Evolutionary conservation across 2,329 filamentous ascomycete species (phyloP).

Genomic region (Botrytis aclada): DNA sequence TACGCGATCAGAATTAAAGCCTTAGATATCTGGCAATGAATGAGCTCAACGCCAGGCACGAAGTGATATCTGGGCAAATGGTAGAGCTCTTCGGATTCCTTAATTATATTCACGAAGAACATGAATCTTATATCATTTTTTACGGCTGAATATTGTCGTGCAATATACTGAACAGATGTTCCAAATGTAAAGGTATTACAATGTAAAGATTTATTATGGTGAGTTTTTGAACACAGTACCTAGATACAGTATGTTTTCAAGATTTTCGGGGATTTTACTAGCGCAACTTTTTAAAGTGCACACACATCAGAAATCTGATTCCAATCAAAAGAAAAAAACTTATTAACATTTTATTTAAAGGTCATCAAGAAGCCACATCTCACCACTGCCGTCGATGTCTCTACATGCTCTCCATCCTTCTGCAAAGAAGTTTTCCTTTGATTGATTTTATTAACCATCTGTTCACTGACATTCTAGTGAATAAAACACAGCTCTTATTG

Average conservation of each 20-base stretch:
- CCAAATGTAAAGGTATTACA: neutral
- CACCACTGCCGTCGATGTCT: constrained; percentile 14
- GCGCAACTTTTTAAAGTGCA: neutral
- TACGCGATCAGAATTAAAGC: constrained; percentile 25
- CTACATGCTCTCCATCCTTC: constrained; percentile 28
- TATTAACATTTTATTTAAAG: neutral
- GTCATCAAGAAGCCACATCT: constrained; percentile 22
- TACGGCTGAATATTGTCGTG: neutral
- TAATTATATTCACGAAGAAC: neutral
- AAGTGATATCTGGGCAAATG: neutral
- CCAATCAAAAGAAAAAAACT: neutral
- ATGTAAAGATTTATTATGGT: neutral
- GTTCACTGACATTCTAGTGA: constrained; percentile 2
- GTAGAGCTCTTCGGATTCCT: neutral
- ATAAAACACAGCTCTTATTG: neutral
- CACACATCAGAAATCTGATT: constrained; percentile 8
- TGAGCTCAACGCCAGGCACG: constrained; percentile 11
- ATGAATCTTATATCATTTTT: neutral
- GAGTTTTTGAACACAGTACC: neutral
- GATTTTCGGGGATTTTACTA: neutral
- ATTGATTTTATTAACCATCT: constrained; percentile 10
- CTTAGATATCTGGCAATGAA: constrained; percentile 8
- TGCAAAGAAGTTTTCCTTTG: constrained; percentile 19
- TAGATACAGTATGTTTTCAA: neutral
- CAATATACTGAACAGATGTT: fast-evolving